phyloP scores from a whole-genome alignment of 352 stramenopile species.

The Peronosclerospora sorghi region DNA sequence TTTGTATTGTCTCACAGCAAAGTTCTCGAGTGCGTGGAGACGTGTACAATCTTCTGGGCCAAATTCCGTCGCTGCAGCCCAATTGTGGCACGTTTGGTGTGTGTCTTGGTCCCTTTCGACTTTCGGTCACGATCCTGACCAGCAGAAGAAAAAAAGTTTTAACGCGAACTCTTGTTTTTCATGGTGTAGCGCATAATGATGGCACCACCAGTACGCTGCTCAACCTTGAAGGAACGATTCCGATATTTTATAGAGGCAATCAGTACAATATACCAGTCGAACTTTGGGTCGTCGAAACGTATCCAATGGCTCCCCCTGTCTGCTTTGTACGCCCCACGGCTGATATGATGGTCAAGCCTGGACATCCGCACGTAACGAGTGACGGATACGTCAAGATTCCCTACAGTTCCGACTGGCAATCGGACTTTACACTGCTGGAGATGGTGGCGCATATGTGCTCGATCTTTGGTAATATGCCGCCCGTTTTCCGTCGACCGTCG shows the following conservation, averaged over 20 bases:
- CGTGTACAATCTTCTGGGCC: slow-evolving; percentile 74
- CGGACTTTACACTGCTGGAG: slow-evolving; percentile 78
- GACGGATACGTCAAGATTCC: slow-evolving; percentile 80
- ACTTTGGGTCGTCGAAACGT: slow-evolving; percentile 82
- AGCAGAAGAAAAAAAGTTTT: too few species aligned
- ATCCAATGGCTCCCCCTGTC: slow-evolving; percentile 68
- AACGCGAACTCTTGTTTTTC: background rate
- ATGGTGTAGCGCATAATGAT: slow-evolving; percentile 64
- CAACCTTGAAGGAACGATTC: slow-evolving; percentile 82
- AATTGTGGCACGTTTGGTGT: slow-evolving; percentile 78
- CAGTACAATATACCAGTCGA: slow-evolving; percentile 89
- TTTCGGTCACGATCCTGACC: background rate
- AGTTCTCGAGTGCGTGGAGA: slow-evolving; percentile 71
- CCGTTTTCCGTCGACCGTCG: slow-evolving; percentile 64
- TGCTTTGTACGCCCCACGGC: slow-evolving; percentile 79
- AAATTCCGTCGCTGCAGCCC: slow-evolving; percentile 78
- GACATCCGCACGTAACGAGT: slow-evolving; percentile 78
- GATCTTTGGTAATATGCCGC: slow-evolving; percentile 83
- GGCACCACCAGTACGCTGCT: slow-evolving; percentile 76
- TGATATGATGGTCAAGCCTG: slow-evolving; percentile 83
- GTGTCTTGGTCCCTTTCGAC: background rate
- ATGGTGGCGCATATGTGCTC: slow-evolving; percentile 82
- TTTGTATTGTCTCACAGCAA: slow-evolving; percentile 37
- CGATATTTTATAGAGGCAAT: slow-evolving; percentile 82
- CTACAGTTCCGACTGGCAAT: slow-evolving; percentile 75